Evolutionary conservation across 148 eudicot genomes (phyloP).

Genomic region (Rhododendron simsii): DNA sequence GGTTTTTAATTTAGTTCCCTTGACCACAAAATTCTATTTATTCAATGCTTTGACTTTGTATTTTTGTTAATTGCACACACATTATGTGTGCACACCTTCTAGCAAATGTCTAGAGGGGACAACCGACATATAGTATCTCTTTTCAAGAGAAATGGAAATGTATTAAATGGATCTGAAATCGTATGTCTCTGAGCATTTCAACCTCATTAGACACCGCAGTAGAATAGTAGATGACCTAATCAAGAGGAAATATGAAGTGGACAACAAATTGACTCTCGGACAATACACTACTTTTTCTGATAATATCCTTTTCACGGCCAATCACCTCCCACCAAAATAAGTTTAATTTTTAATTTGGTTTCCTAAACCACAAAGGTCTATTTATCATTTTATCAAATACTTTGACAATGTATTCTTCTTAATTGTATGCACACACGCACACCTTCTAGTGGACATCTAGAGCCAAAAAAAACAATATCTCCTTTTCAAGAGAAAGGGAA

Average conservation of each 20-base stretch:
- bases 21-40: background rate
- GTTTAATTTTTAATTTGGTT: background rate
- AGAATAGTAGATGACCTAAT: background rate
- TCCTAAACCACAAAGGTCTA: background rate
- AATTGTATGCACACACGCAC: background rate
- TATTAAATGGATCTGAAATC: background rate
- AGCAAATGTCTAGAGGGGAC: background rate
- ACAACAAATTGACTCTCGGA: background rate
- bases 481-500: background rate
- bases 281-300: background rate
- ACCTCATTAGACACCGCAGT: background rate
- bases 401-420: background rate
- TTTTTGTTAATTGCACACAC: background rate
- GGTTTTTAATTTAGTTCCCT: background rate
- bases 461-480: background rate
- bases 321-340: background rate
- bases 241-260: background rate
- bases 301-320: background rate
- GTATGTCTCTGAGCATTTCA: background rate
- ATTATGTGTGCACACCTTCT: background rate
- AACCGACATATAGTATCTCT: too few relatives aligned
- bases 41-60: background rate
- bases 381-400: background rate
- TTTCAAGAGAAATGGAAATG: background rate
- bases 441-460: background rate